phyloP scores from a whole-genome alignment of 2,329 filamentous ascomycete genomes.

The Trichoderma gracile region DNA sequence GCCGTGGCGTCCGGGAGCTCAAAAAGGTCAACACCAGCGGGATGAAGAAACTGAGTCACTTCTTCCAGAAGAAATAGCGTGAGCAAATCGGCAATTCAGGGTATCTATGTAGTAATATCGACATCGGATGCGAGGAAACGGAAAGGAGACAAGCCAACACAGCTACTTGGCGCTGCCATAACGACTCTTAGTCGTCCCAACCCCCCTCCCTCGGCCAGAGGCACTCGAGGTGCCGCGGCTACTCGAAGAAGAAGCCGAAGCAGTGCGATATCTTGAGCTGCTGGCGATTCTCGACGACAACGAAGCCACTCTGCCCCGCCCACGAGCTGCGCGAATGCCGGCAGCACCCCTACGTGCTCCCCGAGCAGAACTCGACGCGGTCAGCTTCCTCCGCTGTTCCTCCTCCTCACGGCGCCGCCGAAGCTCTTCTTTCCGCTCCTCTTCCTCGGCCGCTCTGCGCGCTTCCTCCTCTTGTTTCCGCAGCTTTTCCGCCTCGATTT shows the following conservation, averaged over 20 bases:
- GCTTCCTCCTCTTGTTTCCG: conserved; percentile 75
- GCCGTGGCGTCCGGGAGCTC: conserved; percentile 73
- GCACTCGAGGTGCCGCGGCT: conserved; percentile 34
- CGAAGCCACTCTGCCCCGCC: conserved; percentile 33
- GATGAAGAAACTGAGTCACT: conserved; percentile 96
- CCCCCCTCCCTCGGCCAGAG: conserved; percentile 38
- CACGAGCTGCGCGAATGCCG: conserved; percentile 19
- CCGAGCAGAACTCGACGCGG: conserved; percentile 34
- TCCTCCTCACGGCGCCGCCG: conserved; percentile 64
- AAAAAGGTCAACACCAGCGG: conserved; percentile 88
- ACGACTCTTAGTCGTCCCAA: conserved; percentile 38
- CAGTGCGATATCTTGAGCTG: conserved; percentile 35
- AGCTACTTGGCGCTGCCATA: conserved; percentile 38
- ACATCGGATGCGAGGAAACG: conserved; percentile 20
- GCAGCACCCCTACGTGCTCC: conserved; percentile 33
- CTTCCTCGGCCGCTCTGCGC: conserved; percentile 74
- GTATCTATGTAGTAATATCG: conserved; percentile 34
- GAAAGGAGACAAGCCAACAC: conserved; percentile 15
- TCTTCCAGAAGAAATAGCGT: conserved; percentile 72
- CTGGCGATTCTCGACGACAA: conserved; percentile 30
- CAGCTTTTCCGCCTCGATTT: conserved; percentile 77
- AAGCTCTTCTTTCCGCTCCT: conserved; percentile 72
- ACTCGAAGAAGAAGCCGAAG: conserved; percentile 34
- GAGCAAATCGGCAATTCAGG: conserved; percentile 28
- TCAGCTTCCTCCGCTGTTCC: conserved; percentile 44